phyloP scores from a whole-genome alignment of 805 yeast species.

The Candida fluviatilis region DNA sequence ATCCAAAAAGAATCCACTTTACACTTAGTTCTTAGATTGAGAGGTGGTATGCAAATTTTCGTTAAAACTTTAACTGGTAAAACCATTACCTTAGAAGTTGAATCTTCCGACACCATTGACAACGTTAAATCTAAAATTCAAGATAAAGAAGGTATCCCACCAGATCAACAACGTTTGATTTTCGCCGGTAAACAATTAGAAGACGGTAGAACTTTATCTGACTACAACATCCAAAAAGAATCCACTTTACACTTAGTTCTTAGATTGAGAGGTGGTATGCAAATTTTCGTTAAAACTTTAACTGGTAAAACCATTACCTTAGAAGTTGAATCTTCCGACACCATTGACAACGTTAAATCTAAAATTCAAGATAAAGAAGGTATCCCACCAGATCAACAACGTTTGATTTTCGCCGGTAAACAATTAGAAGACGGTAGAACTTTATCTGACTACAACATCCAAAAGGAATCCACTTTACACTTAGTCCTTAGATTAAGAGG shows the following conservation, averaged over 20 bases:
- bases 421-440: conserved; percentile 99
- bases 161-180: conserved; percentile 98
- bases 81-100: conserved; percentile 85
- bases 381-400: conserved; percentile 99
- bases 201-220: conserved; percentile 95
- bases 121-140: conserved; percentile 97
- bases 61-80: conserved; percentile 36
- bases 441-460: conserved; percentile 94
- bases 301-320: conserved; percentile 62
- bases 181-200: conserved; percentile 99
- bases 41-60: conserved; percentile 74
- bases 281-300: conserved; percentile 28
- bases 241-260: conserved; percentile 92
- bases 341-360: conserved; percentile 97
- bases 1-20: conserved; percentile 96
- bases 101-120: conserved; percentile 96
- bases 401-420: conserved; percentile 99
- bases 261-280: conserved; percentile 91
- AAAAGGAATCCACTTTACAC: conserved; percentile 93
- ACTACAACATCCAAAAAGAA: conserved; percentile 97
- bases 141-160: conserved; percentile 99
- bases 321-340: conserved; percentile 96
- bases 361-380: conserved; percentile 99
- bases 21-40: conserved; percentile 93
- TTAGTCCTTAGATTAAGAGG: conserved; percentile 97